These are phyloP conservation scores for Laburnicola sp. DNA, from an alignment of 2,329 filamentous ascomycete genomes.

Conservation along the genomic window DNA sequence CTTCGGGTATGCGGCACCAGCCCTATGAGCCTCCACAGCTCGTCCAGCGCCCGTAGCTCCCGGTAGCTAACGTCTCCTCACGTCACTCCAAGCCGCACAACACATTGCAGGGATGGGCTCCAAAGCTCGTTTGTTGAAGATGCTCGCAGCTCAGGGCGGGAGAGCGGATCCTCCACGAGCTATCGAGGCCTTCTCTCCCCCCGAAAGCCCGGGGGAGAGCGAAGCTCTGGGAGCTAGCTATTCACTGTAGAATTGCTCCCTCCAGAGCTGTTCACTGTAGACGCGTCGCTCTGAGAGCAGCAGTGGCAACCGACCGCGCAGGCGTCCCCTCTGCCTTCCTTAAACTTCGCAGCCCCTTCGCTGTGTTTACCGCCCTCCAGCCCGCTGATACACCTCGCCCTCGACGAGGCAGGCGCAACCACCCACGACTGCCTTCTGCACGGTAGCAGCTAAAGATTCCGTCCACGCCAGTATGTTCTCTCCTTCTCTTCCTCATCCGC, in stretches of 20 bases:
- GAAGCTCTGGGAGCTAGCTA: neutral
- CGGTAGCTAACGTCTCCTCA: neutral
- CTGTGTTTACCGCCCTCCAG: neutral
- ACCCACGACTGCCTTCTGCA: neutral
- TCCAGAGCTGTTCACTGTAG: neutral
- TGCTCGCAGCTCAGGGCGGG: neutral
- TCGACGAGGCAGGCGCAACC: slow-evolving; percentile 4
- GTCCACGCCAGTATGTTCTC: neutral
- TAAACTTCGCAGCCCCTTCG: neutral
- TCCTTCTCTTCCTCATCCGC: slow-evolving; percentile 5
- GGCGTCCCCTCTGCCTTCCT: neutral
- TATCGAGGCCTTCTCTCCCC: neutral
- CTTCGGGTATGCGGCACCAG: neutral
- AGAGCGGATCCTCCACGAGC: neutral
- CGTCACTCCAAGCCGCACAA: neutral
- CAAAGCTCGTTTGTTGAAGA: neutral
- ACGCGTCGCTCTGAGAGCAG: neutral
- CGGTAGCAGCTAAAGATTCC: neutral
- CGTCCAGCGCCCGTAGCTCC: neutral
- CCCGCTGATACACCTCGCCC: neutral
- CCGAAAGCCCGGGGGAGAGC: neutral
- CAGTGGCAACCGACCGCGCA: neutral
- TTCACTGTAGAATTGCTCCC: too few species aligned
- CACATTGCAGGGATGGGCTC: neutral
- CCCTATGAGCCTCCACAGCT: neutral